A percentile compares a stretch with the other conserved stretches of the same genome.
Evolutionary conservation across 1,284 basidiomycete species (phyloP).

Genomic region (Leccinum colubrinum): DNA sequence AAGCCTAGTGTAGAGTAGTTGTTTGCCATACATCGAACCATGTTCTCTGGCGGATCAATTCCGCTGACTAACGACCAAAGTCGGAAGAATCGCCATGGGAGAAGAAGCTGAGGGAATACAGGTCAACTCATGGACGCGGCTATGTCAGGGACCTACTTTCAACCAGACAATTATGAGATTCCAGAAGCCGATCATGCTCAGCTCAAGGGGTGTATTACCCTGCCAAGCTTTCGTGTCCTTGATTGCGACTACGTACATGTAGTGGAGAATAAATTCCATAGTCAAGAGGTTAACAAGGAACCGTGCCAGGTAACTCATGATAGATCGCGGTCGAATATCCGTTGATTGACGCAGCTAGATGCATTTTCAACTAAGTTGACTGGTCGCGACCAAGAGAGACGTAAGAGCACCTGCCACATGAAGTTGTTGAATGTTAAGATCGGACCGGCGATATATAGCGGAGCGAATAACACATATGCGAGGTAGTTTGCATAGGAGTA

Average conservation of each 20-base stretch:
- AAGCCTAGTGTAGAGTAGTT: slow-evolving; percentile 95
- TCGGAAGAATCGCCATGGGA: slow-evolving; percentile 98
- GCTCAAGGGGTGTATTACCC: slow-evolving; percentile 74
- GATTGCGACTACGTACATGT: slow-evolving; percentile 96
- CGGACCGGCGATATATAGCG: slow-evolving; percentile 94
- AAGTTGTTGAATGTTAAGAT: slow-evolving; percentile 98
- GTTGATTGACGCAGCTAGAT: slow-evolving; percentile 56
- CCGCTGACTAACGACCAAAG: slow-evolving; percentile 92
- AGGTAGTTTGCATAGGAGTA: slow-evolving; percentile 64
- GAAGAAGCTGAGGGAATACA: slow-evolving; percentile 64
- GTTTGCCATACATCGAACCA: slow-evolving; percentile 98
- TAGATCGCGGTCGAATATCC: slow-evolving; percentile 35
- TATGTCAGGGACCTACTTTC: slow-evolving; percentile 60
- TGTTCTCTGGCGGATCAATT: slow-evolving; percentile 95
- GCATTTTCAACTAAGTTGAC: not conserved
- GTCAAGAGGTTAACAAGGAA: slow-evolving; percentile 62
- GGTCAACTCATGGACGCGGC: not conserved
- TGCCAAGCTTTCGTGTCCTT: slow-evolving; percentile 83
- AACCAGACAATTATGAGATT: slow-evolving; percentile 96
- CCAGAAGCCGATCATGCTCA: slow-evolving; percentile 97
- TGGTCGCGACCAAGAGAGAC: not conserved
- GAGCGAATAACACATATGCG: slow-evolving; percentile 85
- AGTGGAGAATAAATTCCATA: slow-evolving; percentile 93
- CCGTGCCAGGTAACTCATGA: slow-evolving; percentile 64
- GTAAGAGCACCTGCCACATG: slow-evolving; percentile 75